A percentile compares a stretch with the other conserved stretches of the same genome.
These are phyloP conservation scores for Funneliformis mosseae DNA, from an alignment of 192 early-diverging fungal genomes.

Conservation along the genomic window DNA sequence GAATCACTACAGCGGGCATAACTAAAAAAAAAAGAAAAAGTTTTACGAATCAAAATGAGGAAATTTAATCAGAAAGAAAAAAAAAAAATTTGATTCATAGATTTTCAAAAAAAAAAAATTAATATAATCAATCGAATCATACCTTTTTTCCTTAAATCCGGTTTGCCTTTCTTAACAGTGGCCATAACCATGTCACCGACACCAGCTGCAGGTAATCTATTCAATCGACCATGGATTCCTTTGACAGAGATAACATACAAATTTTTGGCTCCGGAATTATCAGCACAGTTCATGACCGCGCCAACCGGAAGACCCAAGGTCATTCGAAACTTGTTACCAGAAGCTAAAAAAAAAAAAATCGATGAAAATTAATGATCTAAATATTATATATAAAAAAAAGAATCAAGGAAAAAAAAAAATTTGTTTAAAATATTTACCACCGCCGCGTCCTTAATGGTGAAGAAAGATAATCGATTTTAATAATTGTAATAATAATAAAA, in stretches of 20 bases:
- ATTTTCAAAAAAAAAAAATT: not conserved
- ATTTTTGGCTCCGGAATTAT: slow-evolving; percentile 99
- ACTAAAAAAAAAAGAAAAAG: slow-evolving; percentile 53
- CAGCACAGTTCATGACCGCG: slow-evolving; percentile 99
- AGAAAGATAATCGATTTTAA: not conserved
- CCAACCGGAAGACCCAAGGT: slow-evolving; percentile 91
- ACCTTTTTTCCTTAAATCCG: slow-evolving; percentile 99
- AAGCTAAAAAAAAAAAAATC: slow-evolving; percentile 42
- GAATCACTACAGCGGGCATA: slow-evolving; percentile 98
- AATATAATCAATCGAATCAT: not conserved
- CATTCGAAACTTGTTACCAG: slow-evolving; percentile 99
- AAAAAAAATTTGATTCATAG: not conserved
- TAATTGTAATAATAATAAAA: not conserved
- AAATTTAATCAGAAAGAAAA: not conserved
- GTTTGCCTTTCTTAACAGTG: slow-evolving; percentile 99
- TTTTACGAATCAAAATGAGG: not conserved
- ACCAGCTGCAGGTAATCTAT: slow-evolving; percentile 96
- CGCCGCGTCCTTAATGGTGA: slow-evolving; percentile 4
- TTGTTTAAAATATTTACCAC: slow-evolving; percentile 12
- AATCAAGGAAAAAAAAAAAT: not conserved
- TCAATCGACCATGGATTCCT: slow-evolving; percentile 93
- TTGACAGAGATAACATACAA: slow-evolving; percentile 98
- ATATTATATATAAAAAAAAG: not conserved
- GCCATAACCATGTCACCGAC: slow-evolving; percentile 99
- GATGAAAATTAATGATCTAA: not conserved